A percentile compares a stretch with the other conserved stretches of the same genome.
These are phyloP conservation scores for Coniella lustricola DNA, from an alignment of 2,329 filamentous ascomycete genomes.

Conservation along the genomic window DNA sequence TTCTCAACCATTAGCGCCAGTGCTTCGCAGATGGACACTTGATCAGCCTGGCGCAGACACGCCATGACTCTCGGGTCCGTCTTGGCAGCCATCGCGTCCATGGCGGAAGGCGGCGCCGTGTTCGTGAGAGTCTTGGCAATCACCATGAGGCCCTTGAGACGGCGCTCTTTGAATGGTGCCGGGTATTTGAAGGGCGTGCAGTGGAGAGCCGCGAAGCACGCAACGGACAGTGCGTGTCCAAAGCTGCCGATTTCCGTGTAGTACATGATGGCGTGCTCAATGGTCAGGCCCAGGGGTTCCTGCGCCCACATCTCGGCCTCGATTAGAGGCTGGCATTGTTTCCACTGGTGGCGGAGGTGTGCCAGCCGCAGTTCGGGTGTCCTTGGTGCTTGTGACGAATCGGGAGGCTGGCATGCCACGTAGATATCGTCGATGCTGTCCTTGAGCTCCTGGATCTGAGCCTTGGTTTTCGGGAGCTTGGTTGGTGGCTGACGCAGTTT, in stretches of 20 bases:
- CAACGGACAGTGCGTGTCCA: constrained; percentile 36
- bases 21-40: constrained; percentile 46
- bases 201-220: constrained; percentile 40
- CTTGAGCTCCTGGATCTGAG: constrained; percentile 21
- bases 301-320: constrained; percentile 37
- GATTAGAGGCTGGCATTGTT: constrained; percentile 31
- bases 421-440: constrained; percentile 26
- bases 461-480: constrained; percentile 21
- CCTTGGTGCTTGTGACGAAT: constrained; percentile 12
- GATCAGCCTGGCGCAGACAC: constrained; percentile 38
- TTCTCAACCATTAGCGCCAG: constrained; percentile 41
- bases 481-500: constrained; percentile 26
- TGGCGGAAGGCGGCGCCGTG: constrained; percentile 34
- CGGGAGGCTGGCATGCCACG: constrained; percentile 19
- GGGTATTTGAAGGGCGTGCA: constrained; percentile 44
- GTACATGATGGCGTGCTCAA: constrained; percentile 39
- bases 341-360: constrained; percentile 30
- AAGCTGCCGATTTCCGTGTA: constrained; percentile 36
- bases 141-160: constrained; percentile 44
- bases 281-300: constrained; percentile 39
- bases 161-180: constrained; percentile 42
- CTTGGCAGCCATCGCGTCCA: constrained; percentile 21
- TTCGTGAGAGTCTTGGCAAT: constrained; percentile 46
- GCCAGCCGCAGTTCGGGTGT: constrained; percentile 9
- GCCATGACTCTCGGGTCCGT: constrained; percentile 22